phyloP scores from a whole-genome alignment of 371 early-diverging fungal species.

The Phascolomyces articulosus region DNA sequence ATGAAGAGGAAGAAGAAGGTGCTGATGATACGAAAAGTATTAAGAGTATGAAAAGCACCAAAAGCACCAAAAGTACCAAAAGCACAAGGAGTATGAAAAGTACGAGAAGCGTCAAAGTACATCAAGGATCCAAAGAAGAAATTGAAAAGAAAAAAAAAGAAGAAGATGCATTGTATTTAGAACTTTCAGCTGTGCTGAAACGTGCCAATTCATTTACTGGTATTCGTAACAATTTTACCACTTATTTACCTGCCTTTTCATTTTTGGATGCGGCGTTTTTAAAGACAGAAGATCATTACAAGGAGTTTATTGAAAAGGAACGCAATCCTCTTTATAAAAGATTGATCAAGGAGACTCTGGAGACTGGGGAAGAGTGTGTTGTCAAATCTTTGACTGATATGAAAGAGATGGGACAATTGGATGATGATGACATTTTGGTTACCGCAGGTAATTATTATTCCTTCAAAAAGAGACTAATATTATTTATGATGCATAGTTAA shows the following conservation, averaged over 20 bases:
- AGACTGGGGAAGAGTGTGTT: conserved; percentile 11
- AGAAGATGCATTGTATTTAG: neutral
- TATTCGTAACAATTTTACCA: neutral
- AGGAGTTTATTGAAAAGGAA: conserved; percentile 2
- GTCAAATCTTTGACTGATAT: conserved; percentile 15
- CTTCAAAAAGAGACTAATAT: neutral
- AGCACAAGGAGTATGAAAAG: neutral
- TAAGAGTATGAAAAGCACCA: neutral
- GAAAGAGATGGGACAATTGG: conserved; percentile 15
- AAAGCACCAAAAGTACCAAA: neutral
- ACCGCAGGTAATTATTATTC: conserved; percentile 7
- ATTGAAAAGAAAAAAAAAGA: neutral
- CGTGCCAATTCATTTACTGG: neutral
- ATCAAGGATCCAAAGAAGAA: no score
- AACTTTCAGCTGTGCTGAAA: conserved; percentile 2
- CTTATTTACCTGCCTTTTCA: neutral
- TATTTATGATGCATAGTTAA: no score
- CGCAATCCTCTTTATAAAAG: conserved; percentile 3
- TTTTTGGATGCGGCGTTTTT: conserved; percentile 1
- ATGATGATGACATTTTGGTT: conserved; percentile 19
- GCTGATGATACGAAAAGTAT: no score
- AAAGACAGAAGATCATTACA: neutral
- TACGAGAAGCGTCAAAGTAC: no score
- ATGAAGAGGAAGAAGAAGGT: neutral
- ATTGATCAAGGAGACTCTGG: conserved; percentile 6